Base-by-base conservation (phyloP, 176 grass and related monocot genomes). In the Chrysopogon serrulatus region DNA sequence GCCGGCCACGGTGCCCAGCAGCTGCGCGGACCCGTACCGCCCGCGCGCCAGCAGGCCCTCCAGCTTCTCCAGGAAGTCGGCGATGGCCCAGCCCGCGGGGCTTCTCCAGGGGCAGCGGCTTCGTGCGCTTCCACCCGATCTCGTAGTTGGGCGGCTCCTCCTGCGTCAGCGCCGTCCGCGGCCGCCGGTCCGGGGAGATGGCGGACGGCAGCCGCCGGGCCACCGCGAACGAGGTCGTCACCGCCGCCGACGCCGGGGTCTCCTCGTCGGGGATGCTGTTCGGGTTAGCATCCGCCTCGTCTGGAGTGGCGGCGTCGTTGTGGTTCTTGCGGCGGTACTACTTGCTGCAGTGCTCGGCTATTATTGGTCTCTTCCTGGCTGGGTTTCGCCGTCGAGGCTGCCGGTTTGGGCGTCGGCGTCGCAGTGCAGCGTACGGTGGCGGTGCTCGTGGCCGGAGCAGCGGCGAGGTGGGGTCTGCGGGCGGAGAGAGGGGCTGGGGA, bases 111-210 rank as follows among this genome's bases (percentile, higher is more conserved):
- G 92, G 87, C 54, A 95, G 80, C 41, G 87, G 11, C 85, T 95
- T 95, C 2, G 89, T 95, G 59, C 89, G 87, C 77, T 95, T 98
- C 93, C 96, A 98, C 67, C 93, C 96, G 37, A 98, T 90, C 74
- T 98, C 92, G 77, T 85, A 95, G 85, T 95, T 92, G 10, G 93
- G 92, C 56, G 89, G 89, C 83, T 98, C 91, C 64, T 61, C 82
- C 63, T 85, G 93, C 47, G 86, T 82, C 66, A 95, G 68, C 48
- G 81, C 79, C 51, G 90, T 73, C 21, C 86, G 45, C 6, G 39
- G 57, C 0, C 71, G 68, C 0, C 83, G 30, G 54, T 83, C 87
- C 0, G 82, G 82, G 35, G 85, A 30, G 81, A 95, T 95, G 42
- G 79, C 89, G 9, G 96, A 93, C 28, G 90, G 88, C 9, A 88